phyloP scores from a whole-genome alignment of 1,139 yeast species.

The Pichia sp. region DNA sequence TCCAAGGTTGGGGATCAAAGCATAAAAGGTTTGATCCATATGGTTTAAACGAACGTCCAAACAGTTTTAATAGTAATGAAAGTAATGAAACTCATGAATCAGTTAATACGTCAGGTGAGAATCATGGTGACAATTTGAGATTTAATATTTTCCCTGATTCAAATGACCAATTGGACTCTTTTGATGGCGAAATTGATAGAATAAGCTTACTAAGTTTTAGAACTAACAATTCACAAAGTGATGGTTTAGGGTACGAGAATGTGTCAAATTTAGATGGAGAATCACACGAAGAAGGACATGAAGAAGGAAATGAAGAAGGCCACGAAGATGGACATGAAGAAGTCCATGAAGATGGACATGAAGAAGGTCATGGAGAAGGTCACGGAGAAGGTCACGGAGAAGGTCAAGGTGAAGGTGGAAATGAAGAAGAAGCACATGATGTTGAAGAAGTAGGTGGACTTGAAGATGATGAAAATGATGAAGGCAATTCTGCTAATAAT shows the following conservation, averaged over 20 bases:
- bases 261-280: not conserved
- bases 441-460: not conserved
- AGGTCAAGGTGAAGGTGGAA: no score
- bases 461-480: not conserved
- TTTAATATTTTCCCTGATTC: slow-evolving; percentile 4
- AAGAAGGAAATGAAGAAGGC: not conserved
- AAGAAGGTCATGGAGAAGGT: not conserved
- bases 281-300: not conserved
- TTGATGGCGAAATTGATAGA: slow-evolving; percentile 4
- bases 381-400: no score
- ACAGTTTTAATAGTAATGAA: not conserved
- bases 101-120: not conserved
- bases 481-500: not conserved
- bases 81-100: not conserved
- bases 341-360: not conserved
- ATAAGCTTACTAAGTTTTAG: slow-evolving; percentile 3
- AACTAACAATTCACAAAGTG: not conserved
- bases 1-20: slow-evolving; percentile 6
- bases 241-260: not conserved
- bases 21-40: not conserved
- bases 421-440: not conserved
- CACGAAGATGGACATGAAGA: not conserved
- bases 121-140: not conserved
- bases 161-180: slow-evolving; percentile 1
- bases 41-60: not conserved